Percentiles rank a stretch among this genome's conserved stretches.
Conservation (phyloP, 768 basidiomycete species). For the Lactarius trivialis region DNA sequence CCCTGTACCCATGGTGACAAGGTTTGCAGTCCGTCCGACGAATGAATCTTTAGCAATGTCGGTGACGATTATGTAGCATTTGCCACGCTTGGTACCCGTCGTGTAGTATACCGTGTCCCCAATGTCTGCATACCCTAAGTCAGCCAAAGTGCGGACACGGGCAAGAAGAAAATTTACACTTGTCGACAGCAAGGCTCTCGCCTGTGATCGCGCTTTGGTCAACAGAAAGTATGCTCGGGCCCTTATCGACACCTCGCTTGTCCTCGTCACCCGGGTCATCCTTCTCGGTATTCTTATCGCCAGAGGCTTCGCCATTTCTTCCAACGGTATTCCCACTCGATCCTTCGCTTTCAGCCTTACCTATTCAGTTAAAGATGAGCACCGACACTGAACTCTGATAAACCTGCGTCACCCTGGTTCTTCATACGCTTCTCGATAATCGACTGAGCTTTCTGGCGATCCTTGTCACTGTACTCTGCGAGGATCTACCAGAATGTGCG, state of each 20-base stretch:
- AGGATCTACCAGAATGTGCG: conserved; percentile 29
- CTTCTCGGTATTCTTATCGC: conserved; percentile 11
- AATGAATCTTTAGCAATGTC: conserved; percentile 36
- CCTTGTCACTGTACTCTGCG: conserved; percentile 36
- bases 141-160: not conserved
- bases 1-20: conserved; percentile 36
- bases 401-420: not conserved
- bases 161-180: conserved; percentile 26
- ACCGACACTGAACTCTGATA: not conserved
- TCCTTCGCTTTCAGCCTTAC: not conserved
- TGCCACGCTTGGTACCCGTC: conserved; percentile 33
- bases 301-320: conserved; percentile 3
- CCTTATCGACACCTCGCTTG: conserved; percentile 29
- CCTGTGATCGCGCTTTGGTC: conserved; percentile 45
- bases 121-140: conserved; percentile 20
- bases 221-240: conserved; percentile 36
- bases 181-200: conserved; percentile 42
- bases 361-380: not conserved
- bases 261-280: conserved; percentile 17
- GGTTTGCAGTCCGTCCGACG: conserved; percentile 40
- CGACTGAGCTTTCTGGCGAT: conserved; percentile 27
- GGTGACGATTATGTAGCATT: conserved; percentile 34
- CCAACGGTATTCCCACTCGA: not conserved
- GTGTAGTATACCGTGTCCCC: conserved; percentile 41
- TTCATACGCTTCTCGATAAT: conserved; percentile 27